phyloP scores from a whole-genome alignment of 1,284 basidiomycete genomes.

The Cystobasidium sp. region DNA sequence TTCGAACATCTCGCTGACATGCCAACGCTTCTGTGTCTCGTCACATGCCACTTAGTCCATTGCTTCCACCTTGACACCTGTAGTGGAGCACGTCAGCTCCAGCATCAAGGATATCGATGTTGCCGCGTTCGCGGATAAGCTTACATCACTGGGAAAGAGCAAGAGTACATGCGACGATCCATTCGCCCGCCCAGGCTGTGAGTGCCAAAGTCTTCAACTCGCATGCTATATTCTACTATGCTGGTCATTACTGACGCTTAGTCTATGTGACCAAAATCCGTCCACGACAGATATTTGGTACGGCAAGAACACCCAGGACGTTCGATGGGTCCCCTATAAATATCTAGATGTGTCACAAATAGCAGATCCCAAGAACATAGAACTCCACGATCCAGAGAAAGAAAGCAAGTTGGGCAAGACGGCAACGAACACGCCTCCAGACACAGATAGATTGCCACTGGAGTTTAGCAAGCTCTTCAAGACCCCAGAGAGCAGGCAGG shows the following conservation, averaged over 20 bases:
- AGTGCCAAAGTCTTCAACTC: neutral
- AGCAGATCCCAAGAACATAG: neutral
- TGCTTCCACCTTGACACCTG: slow-evolving; percentile 16
- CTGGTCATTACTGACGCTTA: neutral
- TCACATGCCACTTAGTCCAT: neutral
- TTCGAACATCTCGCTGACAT: no score
- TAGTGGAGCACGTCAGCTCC: neutral
- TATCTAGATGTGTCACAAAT: neutral
- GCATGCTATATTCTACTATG: no score
- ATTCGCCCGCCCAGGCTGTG: slow-evolving; percentile 32
- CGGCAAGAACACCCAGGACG: slow-evolving; percentile 7
- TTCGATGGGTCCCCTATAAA: slow-evolving; percentile 21
- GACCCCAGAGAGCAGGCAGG: neutral
- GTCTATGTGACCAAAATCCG: neutral
- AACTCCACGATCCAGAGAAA: slow-evolving; percentile 9
- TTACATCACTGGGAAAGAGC: neutral
- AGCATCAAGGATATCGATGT: slow-evolving; percentile 20
- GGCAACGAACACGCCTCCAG: neutral
- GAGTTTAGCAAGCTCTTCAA: slow-evolving; percentile 15
- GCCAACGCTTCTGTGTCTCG: no score
- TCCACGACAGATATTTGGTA: slow-evolving; percentile 20
- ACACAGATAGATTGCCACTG: neutral
- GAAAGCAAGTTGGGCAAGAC: neutral
- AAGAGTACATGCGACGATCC: slow-evolving; percentile 30
- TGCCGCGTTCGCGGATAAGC: neutral